A percentile compares a stretch with the other conserved stretches of the same genome.
Conservation (phyloP, 371 early-diverging fungal genomes). For the Synchytrium microbalum region DNA sequence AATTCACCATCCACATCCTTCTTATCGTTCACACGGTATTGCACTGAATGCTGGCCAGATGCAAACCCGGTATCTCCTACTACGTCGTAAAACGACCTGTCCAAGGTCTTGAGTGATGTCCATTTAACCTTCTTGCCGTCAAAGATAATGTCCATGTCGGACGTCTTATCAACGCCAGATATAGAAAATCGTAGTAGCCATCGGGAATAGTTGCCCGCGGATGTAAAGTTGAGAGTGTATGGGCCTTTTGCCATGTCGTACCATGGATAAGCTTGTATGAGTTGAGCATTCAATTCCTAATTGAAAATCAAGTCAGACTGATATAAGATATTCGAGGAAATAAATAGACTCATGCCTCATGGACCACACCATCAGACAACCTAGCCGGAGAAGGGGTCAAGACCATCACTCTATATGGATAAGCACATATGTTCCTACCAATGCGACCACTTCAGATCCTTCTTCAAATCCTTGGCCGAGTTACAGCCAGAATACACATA, state of each 20-base stretch:
- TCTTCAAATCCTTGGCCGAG: too few species aligned
- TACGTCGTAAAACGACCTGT: constrained; percentile 40
- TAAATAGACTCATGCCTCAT: neutral
- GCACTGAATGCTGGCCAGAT: constrained; percentile 28
- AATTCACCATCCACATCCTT: constrained; percentile 28
- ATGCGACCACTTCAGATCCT: constrained; percentile 22
- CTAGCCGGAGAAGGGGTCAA: neutral
- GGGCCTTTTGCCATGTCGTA: constrained; percentile 46
- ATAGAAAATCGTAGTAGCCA: constrained; percentile 44
- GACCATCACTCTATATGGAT: constrained; percentile 32
- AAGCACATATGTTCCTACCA: constrained; percentile 50
- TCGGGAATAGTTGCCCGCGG: constrained; percentile 36
- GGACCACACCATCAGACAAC: neutral
- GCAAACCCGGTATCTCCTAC: constrained; percentile 13
- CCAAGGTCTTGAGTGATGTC: constrained; percentile 39
- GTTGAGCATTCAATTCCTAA: neutral
- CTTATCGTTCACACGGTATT: constrained; percentile 31
- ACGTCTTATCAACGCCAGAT: constrained; percentile 38
- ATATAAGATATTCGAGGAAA: neutral
- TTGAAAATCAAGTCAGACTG: neutral
- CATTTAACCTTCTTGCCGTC: constrained; percentile 42
- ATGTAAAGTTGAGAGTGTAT: constrained; percentile 38
- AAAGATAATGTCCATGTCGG: constrained; percentile 22
- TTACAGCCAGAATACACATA: constrained; percentile 51
- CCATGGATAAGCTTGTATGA: constrained; percentile 40